Percentiles rank a stretch among this genome's conserved stretches.
These are phyloP conservation scores for Geotrichum reessii DNA, from an alignment of 1,139 yeast species.

Conservation along the genomic window DNA sequence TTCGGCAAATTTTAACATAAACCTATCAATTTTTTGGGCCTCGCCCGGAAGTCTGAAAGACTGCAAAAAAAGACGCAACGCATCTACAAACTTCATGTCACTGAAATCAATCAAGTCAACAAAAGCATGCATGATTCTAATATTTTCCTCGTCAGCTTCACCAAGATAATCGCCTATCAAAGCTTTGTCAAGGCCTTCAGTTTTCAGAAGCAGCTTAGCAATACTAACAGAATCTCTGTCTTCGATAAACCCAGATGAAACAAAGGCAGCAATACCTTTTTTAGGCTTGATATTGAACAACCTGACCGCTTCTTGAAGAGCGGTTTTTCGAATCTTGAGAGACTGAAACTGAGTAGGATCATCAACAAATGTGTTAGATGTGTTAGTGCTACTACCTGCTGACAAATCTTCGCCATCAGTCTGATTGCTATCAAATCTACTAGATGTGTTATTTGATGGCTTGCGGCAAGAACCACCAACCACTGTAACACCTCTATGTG, in stretches of 20 bases:
- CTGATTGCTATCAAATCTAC: constrained; percentile 1
- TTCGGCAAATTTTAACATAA: constrained; percentile 94
- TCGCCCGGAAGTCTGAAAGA: constrained; percentile 94
- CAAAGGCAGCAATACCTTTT: constrained; percentile 61
- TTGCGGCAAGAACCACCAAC: constrained; percentile 18
- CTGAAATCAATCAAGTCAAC: constrained; percentile 82
- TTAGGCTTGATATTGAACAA: constrained; percentile 83
- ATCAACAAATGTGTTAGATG: constrained; percentile 37
- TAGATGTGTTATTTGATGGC: not conserved
- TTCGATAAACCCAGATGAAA: constrained; percentile 57
- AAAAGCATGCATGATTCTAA: constrained; percentile 87
- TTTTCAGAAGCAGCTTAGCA: constrained; percentile 66
- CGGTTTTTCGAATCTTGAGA: constrained; percentile 77
- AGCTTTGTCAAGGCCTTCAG: constrained; percentile 80
- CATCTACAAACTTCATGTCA: constrained; percentile 67
- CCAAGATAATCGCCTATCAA: constrained; percentile 89
- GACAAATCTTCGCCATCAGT: constrained; percentile 17
- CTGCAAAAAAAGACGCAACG: constrained; percentile 78
- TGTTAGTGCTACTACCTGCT: constrained; percentile 9
- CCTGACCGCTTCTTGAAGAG: constrained; percentile 58
- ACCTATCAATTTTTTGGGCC: constrained; percentile 94
- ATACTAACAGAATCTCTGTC: constrained; percentile 59
- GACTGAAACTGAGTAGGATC: constrained; percentile 83
- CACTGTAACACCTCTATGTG: constrained; percentile 62
- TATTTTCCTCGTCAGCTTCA: constrained; percentile 73